Conservation (phyloP, 768 basidiomycete species). For the Auriscalpium orientale region DNA sequence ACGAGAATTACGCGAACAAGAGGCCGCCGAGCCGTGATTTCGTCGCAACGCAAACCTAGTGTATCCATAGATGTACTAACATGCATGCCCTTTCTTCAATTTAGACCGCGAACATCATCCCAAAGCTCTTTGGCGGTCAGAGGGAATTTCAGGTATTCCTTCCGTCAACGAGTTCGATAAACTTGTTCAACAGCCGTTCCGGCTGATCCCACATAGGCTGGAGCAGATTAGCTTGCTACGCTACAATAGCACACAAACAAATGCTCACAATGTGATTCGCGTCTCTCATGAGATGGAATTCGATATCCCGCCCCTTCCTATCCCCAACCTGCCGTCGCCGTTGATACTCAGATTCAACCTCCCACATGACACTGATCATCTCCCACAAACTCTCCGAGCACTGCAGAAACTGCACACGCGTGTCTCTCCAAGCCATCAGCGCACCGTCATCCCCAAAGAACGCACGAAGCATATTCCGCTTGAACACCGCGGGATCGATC, state of each 20-base stretch:
- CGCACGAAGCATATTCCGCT: background rate
- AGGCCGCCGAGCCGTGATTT: constrained; percentile 34
- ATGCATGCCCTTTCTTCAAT: no score
- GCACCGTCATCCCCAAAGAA: background rate
- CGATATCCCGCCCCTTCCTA: background rate
- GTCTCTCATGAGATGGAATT: background rate
- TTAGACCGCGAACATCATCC: no score
- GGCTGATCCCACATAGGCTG: background rate
- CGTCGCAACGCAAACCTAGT: no score
- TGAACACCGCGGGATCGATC: background rate
- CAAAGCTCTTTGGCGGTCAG: no score
- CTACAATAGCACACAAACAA: background rate
- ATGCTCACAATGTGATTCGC: background rate
- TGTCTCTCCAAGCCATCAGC: background rate
- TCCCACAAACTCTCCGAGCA: background rate
- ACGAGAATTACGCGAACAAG: constrained; percentile 66
- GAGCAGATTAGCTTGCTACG: background rate
- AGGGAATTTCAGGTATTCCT: no score
- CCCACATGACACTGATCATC: background rate
- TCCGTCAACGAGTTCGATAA: no score
- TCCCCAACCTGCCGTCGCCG: background rate
- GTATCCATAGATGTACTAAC: no score
- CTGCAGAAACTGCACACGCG: background rate
- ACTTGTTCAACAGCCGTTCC: background rate
- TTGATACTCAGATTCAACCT: background rate